Percentiles rank a stretch among this genome's conserved stretches.
Conservation (phyloP, 225 moss, liverwort and hornwort genomes). For the Straminergon stramineum region DNA sequence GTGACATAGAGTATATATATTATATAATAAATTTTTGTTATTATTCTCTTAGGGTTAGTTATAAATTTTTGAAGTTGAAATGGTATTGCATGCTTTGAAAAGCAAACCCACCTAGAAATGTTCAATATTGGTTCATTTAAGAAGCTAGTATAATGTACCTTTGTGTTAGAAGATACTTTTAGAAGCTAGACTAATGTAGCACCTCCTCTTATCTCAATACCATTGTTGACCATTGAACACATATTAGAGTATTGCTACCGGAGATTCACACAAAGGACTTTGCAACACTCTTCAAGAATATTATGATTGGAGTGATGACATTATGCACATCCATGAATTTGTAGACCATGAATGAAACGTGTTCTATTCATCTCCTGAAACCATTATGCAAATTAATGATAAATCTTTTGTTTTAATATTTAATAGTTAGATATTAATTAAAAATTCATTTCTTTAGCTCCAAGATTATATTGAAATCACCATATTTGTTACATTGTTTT, state of each 20-base stretch:
- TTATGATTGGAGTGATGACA: not conserved
- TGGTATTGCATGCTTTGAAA: not conserved
- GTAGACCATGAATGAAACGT: not conserved
- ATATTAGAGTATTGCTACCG: not conserved
- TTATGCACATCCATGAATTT: not conserved
- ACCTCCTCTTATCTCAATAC: not conserved
- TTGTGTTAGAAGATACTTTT: not conserved
- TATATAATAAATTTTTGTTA: not conserved
- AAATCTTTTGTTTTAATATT: not conserved
- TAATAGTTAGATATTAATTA: not conserved
- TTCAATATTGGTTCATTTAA: not conserved
- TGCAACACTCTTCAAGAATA: no score
- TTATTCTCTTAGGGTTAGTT: no score
- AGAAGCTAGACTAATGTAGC: not conserved
- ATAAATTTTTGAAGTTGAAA: not conserved
- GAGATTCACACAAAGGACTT: not conserved
- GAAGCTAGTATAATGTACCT: not conserved
- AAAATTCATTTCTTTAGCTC: accelerated
- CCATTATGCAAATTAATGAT: not conserved
- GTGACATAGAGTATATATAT: not conserved
- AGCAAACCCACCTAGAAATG: not conserved
- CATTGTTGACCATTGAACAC: not conserved
- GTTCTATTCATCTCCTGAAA: not conserved
- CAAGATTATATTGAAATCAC: not conserved
- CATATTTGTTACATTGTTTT: not conserved